phyloP scores from a whole-genome alignment of 2,329 filamentous ascomycete species.

The Ceratocystis eucalypticola region DNA sequence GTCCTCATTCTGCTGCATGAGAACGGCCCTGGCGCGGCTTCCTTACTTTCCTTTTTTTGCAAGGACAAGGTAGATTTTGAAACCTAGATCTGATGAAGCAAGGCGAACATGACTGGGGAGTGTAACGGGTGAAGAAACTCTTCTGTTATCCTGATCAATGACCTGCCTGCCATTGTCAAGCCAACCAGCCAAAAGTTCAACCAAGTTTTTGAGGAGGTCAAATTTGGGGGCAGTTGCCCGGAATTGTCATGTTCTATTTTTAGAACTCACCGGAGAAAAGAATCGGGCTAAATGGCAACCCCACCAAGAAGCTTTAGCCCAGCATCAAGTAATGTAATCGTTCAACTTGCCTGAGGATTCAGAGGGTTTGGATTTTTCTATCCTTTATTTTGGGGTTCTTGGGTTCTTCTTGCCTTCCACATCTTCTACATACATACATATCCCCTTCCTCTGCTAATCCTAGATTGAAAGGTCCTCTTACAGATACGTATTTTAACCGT shows the following conservation, averaged over 20 bases:
- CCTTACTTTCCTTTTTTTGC: slow-evolving; percentile 3
- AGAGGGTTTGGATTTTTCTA: neutral
- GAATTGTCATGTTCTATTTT: slow-evolving; percentile 2
- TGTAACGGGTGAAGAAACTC: neutral
- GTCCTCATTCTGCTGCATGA: neutral
- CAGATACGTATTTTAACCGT: neutral
- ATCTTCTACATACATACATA: no score
- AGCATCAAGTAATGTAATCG: neutral
- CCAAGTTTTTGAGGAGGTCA: neutral
- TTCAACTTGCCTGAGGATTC: neutral
- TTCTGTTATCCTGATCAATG: neutral
- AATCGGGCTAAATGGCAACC: neutral
- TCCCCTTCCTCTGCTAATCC: neutral
- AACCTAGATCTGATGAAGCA: neutral
- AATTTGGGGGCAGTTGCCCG: neutral
- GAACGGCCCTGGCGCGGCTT: neutral
- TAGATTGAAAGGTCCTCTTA: neutral
- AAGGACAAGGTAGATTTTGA: neutral
- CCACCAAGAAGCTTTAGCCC: neutral
- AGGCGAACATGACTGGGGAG: neutral
- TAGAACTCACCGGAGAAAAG: neutral
- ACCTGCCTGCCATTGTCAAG: neutral
- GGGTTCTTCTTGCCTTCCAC: no score
- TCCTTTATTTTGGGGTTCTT: neutral
- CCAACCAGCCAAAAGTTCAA: neutral